Conservation (phyloP, 768 basidiomycete genomes). For the Suillus subaureus region DNA sequence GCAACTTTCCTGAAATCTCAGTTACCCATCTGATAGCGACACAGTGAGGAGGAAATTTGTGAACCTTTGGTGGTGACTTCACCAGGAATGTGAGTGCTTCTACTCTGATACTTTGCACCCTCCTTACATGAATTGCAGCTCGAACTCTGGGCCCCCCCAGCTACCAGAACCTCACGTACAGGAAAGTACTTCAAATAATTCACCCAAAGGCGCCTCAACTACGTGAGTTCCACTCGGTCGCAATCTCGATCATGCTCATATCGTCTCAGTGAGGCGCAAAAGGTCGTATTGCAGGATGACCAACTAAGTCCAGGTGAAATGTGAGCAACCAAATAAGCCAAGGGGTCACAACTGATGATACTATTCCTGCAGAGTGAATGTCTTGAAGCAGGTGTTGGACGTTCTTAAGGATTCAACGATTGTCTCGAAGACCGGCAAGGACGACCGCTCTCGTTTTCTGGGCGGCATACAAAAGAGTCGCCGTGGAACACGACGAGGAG, state of each 20-base stretch:
- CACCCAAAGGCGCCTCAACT: neutral
- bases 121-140: too few species aligned
- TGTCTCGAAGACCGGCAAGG: neutral
- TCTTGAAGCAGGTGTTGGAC: neutral
- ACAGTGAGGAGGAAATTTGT: neutral
- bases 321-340: neutral
- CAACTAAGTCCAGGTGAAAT: neutral
- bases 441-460: conserved; percentile 7
- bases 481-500: conserved; percentile 18
- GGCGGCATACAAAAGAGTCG: conserved; percentile 12
- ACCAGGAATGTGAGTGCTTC: neutral
- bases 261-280: neutral
- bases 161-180: too few species aligned
- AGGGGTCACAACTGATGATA: neutral
- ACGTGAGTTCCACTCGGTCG: neutral
- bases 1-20: neutral
- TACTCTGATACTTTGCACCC: too few species aligned
- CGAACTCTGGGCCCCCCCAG: too few species aligned
- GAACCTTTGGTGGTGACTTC: neutral
- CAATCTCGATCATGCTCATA: neutral
- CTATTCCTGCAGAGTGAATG: neutral
- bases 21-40: neutral
- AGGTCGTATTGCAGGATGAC: neutral
- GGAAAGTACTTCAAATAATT: neutral
- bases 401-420: neutral